These are phyloP conservation scores for Blastocystis sp. DNA, from an alignment of 352 stramenopile species.

Conservation along the genomic window DNA sequence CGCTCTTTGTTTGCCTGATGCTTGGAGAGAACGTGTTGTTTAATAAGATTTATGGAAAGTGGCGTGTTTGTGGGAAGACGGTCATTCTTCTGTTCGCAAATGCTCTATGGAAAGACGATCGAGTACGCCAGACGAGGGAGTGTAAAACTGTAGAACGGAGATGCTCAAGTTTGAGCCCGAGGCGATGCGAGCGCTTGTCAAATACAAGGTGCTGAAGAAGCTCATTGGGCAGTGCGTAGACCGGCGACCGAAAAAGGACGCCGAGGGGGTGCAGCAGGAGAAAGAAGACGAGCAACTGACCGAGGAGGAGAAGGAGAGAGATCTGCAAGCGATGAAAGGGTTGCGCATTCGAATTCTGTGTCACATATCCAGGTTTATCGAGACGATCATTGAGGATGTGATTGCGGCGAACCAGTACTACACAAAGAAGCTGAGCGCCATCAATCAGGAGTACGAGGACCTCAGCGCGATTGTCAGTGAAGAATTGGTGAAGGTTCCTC, in stretches of 20 bases:
- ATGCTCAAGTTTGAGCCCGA: slow-evolving; percentile 66
- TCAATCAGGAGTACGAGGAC: slow-evolving; percentile 22
- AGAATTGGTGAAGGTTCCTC: slow-evolving; percentile 11
- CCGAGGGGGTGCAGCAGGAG: neutral
- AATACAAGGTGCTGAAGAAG: slow-evolving; percentile 69
- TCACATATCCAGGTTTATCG: slow-evolving; percentile 66
- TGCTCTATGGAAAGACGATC: slow-evolving; percentile 71
- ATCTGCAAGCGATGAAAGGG: slow-evolving; percentile 43
- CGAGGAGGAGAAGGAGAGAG: slow-evolving; percentile 6
- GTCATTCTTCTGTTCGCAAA: neutral
- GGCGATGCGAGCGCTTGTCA: slow-evolving; percentile 55
- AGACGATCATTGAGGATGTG: slow-evolving; percentile 65
- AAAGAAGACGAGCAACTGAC: neutral
- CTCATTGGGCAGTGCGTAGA: slow-evolving; percentile 51
- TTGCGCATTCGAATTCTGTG: neutral
- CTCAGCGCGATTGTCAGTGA: neutral
- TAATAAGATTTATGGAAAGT: slow-evolving; percentile 71
- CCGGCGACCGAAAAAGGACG: neutral
- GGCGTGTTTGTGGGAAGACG: slow-evolving; percentile 32
- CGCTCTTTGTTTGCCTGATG: slow-evolving; percentile 58
- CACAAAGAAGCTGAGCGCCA: slow-evolving; percentile 45
- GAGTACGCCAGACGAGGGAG: neutral
- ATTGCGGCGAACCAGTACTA: slow-evolving; percentile 70
- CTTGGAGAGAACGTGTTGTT: slow-evolving; percentile 45
- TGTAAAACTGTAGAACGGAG: slow-evolving; percentile 34